Percentiles rank a stretch among this genome's conserved stretches.
Evolutionary conservation across 163 green algal genomes (phyloP).

Genomic region (Scenedesmus sp.): DNA sequence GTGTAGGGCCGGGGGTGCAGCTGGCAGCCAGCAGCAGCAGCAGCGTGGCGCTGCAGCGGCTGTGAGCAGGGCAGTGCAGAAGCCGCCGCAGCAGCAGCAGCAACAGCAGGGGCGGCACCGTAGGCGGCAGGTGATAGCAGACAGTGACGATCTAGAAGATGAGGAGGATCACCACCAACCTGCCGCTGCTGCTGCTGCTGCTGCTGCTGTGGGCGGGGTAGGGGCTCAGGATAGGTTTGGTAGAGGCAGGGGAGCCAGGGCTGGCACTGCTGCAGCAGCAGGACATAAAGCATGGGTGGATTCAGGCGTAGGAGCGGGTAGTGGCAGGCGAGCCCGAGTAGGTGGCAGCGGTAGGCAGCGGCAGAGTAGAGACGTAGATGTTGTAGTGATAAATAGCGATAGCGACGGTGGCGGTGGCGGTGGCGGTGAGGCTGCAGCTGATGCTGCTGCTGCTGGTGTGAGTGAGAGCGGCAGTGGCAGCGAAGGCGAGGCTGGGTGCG

Average conservation of each 20-base stretch:
- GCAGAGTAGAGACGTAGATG: background rate
- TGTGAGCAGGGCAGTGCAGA: background rate
- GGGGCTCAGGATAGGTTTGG: background rate
- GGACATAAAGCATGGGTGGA: background rate
- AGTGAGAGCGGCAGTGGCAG: background rate
- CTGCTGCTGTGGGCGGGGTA: background rate
- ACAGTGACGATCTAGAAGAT: background rate
- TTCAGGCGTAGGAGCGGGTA: background rate
- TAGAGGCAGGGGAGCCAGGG: background rate
- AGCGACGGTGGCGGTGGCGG: background rate
- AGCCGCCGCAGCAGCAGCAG: too few relatives aligned
- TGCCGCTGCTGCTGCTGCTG: background rate
- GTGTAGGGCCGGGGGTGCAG: background rate
- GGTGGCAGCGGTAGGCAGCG: background rate
- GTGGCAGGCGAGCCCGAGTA: background rate
- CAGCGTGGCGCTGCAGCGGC: background rate
- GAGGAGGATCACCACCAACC: background rate
- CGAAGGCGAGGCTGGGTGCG: background rate
- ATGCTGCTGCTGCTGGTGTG: background rate
- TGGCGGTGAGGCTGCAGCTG: background rate
- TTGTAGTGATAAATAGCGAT: background rate
- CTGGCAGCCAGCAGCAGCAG: background rate
- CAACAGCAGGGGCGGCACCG: background rate
- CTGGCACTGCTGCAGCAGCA: conserved; percentile 11
- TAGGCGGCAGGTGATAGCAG: background rate